phyloP scores from a whole-genome alignment of 306 rosid genomes.

The Rosa multiflora region DNA sequence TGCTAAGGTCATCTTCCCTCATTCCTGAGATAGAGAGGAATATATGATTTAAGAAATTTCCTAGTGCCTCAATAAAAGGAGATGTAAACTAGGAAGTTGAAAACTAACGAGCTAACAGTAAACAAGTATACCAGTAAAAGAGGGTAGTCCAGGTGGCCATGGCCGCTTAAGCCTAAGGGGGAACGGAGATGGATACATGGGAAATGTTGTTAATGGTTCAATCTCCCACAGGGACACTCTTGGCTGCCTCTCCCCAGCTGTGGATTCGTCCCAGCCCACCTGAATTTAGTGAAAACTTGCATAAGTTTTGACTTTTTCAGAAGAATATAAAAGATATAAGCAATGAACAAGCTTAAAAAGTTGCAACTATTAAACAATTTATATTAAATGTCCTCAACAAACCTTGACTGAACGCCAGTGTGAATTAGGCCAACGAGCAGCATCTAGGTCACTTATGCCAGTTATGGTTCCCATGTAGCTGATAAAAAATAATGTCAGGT shows the following conservation, averaged over 20 bases:
- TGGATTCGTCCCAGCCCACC: constrained; percentile 99
- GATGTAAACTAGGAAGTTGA: not conserved
- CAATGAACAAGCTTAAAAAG: not conserved
- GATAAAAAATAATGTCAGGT: constrained; percentile 29
- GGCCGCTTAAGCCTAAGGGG: constrained; percentile 94
- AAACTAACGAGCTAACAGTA: constrained; percentile 13
- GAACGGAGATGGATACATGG: constrained; percentile 95
- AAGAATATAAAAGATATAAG: not conserved
- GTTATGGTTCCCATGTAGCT: constrained; percentile 96
- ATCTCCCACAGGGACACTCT: constrained; percentile 97
- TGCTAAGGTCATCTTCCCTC: constrained; percentile 78
- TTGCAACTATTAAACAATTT: not conserved
- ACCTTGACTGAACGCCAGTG: constrained; percentile 99
- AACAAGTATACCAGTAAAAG: constrained; percentile 68
- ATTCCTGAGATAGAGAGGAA: constrained; percentile 48
- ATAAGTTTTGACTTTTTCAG: not conserved
- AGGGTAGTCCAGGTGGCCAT: constrained; percentile 88
- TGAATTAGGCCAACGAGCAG: constrained; percentile 80
- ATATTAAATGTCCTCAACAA: constrained; percentile 22
- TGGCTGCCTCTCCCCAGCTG: constrained; percentile 98
- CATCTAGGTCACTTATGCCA: constrained; percentile 84
- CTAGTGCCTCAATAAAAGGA: not conserved
- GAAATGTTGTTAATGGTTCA: constrained; percentile 95
- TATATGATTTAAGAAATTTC: constrained; percentile 1
- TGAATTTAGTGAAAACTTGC: constrained; percentile 32